phyloP scores from a whole-genome alignment of 2,329 filamentous ascomycete species.

The Cryphonectria nitschkei region DNA sequence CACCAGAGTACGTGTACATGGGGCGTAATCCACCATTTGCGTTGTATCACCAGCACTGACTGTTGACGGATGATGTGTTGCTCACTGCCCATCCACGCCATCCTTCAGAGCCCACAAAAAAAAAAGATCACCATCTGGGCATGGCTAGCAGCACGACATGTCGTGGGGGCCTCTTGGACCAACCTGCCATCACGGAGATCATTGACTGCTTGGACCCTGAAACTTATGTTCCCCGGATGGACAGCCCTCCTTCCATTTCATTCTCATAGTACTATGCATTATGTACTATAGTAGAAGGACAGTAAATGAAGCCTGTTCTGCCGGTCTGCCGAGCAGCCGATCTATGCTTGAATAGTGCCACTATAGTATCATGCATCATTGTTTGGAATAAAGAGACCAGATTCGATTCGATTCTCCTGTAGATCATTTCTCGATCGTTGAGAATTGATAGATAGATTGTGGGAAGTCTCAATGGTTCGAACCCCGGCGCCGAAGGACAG shows the following conservation, averaged over 20 bases:
- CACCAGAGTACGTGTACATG: constrained; percentile 1
- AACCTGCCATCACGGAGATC: neutral
- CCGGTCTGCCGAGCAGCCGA: constrained; percentile 10
- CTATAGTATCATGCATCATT: neutral
- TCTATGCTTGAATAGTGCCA: neutral
- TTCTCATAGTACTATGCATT: neutral
- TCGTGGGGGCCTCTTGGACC: neutral
- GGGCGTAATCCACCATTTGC: neutral
- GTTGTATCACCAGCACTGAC: neutral
- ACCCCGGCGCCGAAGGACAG: neutral
- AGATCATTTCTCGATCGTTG: neutral
- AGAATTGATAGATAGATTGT: neutral
- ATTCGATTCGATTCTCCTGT: neutral
- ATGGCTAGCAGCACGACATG: neutral
- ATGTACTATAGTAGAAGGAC: neutral
- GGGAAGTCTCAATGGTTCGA: neutral
- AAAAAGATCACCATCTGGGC: neutral
- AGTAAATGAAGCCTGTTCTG: neutral
- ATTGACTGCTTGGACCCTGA: neutral
- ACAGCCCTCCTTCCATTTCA: neutral
- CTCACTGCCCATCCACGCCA: neutral
- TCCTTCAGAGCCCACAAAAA: neutral
- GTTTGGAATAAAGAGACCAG: neutral
- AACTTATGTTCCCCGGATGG: neutral
- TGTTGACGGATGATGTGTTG: neutral